A percentile compares a stretch with the other conserved stretches of the same genome.
Evolutionary conservation across 176 grass and related monocot species (phyloP).

Genomic region (Pontederia paniculata): DNA sequence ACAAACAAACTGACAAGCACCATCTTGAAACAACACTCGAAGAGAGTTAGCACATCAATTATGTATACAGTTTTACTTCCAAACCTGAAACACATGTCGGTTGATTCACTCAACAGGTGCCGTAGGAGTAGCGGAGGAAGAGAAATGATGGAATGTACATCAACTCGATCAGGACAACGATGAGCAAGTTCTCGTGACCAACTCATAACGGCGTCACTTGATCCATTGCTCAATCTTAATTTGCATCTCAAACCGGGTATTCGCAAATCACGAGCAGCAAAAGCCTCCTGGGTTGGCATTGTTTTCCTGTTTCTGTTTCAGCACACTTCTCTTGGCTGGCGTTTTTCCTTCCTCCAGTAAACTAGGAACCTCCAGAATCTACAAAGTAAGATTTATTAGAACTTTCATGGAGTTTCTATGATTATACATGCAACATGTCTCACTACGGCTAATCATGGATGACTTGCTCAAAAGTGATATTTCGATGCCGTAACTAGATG

Average conservation of each 20-base stretch:
- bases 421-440: not conserved
- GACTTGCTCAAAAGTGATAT: not conserved
- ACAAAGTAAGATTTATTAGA: constrained; percentile 2
- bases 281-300: constrained; percentile 31
- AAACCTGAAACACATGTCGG: no score
- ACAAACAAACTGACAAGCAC: no score
- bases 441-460: not conserved
- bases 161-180: no score
- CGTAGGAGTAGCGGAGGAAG: no score
- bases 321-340: constrained; percentile 56
- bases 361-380: constrained; percentile 89
- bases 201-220: not conserved
- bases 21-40: no score
- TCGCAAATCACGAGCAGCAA: constrained; percentile 31
- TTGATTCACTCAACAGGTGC: no score
- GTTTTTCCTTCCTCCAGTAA: constrained; percentile 74
- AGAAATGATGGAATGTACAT: no score
- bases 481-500: no score
- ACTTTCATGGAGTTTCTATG: not conserved
- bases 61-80: no score
- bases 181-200: no score
- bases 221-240: not conserved
- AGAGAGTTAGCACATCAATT: no score
- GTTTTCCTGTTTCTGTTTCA: constrained; percentile 81
- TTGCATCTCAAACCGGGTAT: no score